phyloP scores from a whole-genome alignment of 1,284 basidiomycete species.

The Inonotus hispidus region DNA sequence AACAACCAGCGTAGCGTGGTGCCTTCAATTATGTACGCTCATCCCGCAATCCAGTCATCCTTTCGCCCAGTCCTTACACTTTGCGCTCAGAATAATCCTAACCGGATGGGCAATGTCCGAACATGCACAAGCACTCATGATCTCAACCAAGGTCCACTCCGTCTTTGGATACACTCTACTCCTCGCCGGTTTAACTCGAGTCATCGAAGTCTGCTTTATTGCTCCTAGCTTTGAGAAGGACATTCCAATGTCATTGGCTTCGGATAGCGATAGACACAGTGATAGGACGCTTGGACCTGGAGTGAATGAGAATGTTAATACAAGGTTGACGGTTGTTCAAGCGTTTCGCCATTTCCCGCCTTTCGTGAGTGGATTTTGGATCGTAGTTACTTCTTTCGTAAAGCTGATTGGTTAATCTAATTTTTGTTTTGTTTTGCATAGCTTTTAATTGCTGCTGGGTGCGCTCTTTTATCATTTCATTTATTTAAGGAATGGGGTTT shows the following conservation, averaged over 20 bases:
- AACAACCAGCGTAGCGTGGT: conserved; percentile 80
- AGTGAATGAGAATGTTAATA: conserved; percentile 20
- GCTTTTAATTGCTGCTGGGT: conserved; percentile 66
- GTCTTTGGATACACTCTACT: conserved; percentile 85
- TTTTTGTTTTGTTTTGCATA: conserved; percentile 26
- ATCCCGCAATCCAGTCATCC: background rate
- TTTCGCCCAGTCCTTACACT: background rate
- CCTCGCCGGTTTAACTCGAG: conserved; percentile 75
- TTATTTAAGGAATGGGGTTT: background rate
- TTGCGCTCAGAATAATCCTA: conserved; percentile 60
- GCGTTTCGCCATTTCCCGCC: conserved; percentile 84
- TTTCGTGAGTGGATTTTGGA: conserved; percentile 53
- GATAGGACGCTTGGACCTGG: conserved; percentile 52
- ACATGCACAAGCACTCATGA: conserved; percentile 80
- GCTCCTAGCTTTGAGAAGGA: conserved; percentile 31
- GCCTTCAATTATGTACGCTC: conserved; percentile 72
- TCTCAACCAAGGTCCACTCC: conserved; percentile 82
- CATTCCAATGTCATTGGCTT: conserved; percentile 22
- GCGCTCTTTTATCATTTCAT: conserved; percentile 14
- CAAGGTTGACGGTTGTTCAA: conserved; percentile 38
- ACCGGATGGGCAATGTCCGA: conserved; percentile 96
- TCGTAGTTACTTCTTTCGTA: background rate
- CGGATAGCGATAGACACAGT: conserved; percentile 46
- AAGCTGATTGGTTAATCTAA: conserved; percentile 8
- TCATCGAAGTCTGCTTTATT: conserved; percentile 86